Evolutionary conservation across 768 basidiomycete species (phyloP), one percentile per base, ranked within the genome.

Genomic region (Hygrophoropsis aurantiaca): DNA sequence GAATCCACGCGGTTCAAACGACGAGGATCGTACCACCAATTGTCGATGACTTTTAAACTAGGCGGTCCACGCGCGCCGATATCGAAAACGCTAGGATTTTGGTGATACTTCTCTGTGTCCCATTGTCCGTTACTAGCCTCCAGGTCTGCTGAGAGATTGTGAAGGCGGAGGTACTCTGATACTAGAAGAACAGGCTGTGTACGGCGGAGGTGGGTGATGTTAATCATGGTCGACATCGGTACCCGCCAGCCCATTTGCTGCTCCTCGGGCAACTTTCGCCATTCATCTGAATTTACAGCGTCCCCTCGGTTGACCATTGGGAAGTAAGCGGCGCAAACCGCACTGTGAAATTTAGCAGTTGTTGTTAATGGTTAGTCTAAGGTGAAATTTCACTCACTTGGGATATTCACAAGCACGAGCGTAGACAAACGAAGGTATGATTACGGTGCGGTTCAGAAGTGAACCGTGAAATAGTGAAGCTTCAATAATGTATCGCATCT

Each of bases 401-500:
- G 64, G 59, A 11, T 10, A 42, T 42, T 68, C 64, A 54, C 70
- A 72, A 1, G 58, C 56, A 19, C 70, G 61, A 3, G 67, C 67
- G 34, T 71, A 71, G 30, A 72, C 63, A 47, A 63, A 67, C 3
- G 68, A 66, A 5, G 70, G 70, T 1, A 71, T 19, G 16, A 72
- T 59, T 32, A 70, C 56, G 2, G 64, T 65, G 26, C 70, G 58
- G 51, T 67, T 65, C 13, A 69, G 51, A 4, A 69, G 47, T 20
- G 54, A 40, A 10, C 68, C 67, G 40, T 72, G 70, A 5, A 68
- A 49, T 7, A 72, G 50, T 2, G 65, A 54, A 2, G 67, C 60
- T 46, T 72, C 70, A 42, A 72, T 60, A 44, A 72, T 71, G 53
- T 72, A 72, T 18, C 70, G 61, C 59, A 72, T 57, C 70, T 66